Base-by-base conservation (phyloP, 2,329 filamentous ascomycete species). In the Exophiala sp. region DNA sequence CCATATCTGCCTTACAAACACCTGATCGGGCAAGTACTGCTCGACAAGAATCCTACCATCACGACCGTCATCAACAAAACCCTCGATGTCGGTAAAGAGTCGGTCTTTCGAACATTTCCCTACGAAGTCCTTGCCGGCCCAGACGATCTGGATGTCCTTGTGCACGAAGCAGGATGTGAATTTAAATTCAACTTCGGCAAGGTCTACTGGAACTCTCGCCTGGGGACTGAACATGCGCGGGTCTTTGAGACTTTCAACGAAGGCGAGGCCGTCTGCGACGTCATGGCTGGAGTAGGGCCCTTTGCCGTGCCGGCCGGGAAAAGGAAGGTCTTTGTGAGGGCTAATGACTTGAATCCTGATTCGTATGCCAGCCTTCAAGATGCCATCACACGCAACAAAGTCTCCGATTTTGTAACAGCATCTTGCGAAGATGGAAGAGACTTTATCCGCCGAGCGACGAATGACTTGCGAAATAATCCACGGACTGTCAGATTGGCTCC, bases 231-330 rank as follows among this genome's bases (percentile, higher is more conserved):
- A 69, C 93, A 98, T 69, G 81, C 84, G 57, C 78, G 93, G 2
- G 73, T 97, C 13, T 81, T 91, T 52, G 73, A 77, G 45, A 70
- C 83, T 47, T 96, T 97, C 73, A 72, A 80, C 48, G 81, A 85
- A 5, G 90, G 93, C 32, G 86, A 97, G 64, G 89, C 89, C 2
- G 86, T 97, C 1, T 93, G 85, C 71, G 93, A 98, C 68, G 85
- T 96, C 58, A 98, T 97, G 91, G 91, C 90, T 0, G 93, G 93
- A 37, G 90, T 98, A 43, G 93, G 93, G 0, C 93, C 93, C 0
- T 98, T 98, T 67, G 90, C 91, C 18, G 77, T 95, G 2, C 93
- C 93, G 0, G 89, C 91, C 0, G 93, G 88, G 13, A 94, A 86
- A 72, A 91, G 86, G 67, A 82, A 81, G 32, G 87, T 94, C 22